These are phyloP conservation scores for Chaetoceros muelleri DNA, from an alignment of 108 stramenopile genomes.

Conservation along the genomic window DNA sequence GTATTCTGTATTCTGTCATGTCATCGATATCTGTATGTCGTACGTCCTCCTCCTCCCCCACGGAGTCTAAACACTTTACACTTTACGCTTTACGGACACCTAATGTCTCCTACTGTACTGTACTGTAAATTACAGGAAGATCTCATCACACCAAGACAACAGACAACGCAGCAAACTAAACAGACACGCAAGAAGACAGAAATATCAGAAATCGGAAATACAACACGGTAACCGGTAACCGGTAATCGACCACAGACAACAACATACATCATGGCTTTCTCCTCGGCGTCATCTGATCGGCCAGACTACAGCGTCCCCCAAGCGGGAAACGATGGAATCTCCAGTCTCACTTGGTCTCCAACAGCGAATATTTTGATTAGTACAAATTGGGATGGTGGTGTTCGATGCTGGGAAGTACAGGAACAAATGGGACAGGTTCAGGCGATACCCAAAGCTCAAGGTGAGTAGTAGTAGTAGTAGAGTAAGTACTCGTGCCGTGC, in stretches of 20 bases:
- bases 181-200: not conserved
- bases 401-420: slow-evolving; percentile 82
- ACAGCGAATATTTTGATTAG: slow-evolving; percentile 60
- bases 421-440: slow-evolving; percentile 59
- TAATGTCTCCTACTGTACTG: too few species aligned
- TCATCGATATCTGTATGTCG: too few species aligned
- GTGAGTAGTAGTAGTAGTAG: slow-evolving; percentile 19
- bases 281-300: slow-evolving; percentile 26
- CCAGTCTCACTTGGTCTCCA: slow-evolving; percentile 57
- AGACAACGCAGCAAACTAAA: not conserved
- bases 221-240: too few species aligned
- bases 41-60: too few species aligned
- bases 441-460: slow-evolving; percentile 66
- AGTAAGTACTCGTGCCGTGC: too few species aligned
- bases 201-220: not conserved
- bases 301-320: slow-evolving; percentile 56
- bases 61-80: too few species aligned
- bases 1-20: too few species aligned
- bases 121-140: too few species aligned
- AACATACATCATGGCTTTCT: slow-evolving; percentile 1
- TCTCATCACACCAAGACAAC: not conserved
- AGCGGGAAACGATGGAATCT: slow-evolving; percentile 71
- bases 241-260: too few species aligned
- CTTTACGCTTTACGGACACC: too few species aligned
- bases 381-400: slow-evolving; percentile 77